phyloP scores from a whole-genome alignment of 345 rosid genomes.

The Erucastrum elatum region DNA sequence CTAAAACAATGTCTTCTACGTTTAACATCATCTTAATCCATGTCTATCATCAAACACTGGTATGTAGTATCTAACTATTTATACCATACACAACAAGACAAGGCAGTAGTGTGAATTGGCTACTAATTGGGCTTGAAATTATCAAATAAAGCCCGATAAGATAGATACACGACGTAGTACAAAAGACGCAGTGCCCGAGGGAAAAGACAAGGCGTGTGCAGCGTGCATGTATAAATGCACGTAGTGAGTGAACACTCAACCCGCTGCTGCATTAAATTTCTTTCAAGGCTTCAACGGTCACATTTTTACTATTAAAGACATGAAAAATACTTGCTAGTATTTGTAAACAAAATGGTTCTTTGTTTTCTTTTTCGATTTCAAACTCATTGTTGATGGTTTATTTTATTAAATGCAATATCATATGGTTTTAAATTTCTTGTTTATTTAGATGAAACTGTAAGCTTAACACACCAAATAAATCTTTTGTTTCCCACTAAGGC shows the following conservation, averaged over 20 bases:
- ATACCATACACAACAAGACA: neutral
- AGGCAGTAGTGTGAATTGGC: neutral
- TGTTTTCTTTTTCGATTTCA: neutral
- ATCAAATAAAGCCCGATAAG: neutral
- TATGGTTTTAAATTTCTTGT: neutral
- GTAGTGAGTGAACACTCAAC: conserved; percentile 11
- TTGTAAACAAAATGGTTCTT: neutral
- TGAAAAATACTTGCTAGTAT: neutral
- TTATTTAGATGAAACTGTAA: neutral
- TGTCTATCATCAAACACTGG: neutral
- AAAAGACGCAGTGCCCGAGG: conserved; percentile 8
- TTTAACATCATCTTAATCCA: neutral
- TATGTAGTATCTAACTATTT: neutral
- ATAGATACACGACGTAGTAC: conserved; percentile 2
- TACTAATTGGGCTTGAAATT: neutral
- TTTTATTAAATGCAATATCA: neutral
- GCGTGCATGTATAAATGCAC: conserved; percentile 42
- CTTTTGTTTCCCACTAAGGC: conserved; percentile 22
- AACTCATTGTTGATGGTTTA: neutral
- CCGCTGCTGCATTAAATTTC: conserved; percentile 33
- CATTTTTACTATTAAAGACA: conserved; percentile 4
- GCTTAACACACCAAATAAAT: conserved; percentile 1
- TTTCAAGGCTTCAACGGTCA: conserved; percentile 24
- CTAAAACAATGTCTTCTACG: neutral
- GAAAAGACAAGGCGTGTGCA: conserved; percentile 28